Evolutionary conservation across 2,329 filamentous ascomycete species (phyloP).

Genomic region (Aspergillus melleus): DNA sequence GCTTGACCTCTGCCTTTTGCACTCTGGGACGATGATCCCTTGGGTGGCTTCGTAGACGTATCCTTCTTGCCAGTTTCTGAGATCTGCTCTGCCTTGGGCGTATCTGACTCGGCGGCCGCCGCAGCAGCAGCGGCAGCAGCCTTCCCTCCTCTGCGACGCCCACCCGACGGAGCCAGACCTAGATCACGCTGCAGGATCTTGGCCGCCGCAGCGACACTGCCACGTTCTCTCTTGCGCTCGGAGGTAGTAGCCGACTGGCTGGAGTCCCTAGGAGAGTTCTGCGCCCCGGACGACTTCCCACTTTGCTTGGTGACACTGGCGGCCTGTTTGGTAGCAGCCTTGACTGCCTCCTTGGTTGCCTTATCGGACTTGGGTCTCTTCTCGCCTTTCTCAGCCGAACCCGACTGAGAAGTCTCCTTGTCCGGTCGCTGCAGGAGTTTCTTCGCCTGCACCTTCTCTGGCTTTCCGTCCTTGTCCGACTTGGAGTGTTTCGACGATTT

Average conservation of each 20-base stretch:
- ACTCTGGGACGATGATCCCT: slow-evolving; percentile 16
- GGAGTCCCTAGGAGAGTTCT: slow-evolving; percentile 25
- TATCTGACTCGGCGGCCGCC: slow-evolving; percentile 23
- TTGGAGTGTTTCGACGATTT: slow-evolving; percentile 44
- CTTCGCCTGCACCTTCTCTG: slow-evolving; percentile 43
- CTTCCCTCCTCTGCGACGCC: slow-evolving; percentile 43
- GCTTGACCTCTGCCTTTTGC: slow-evolving; percentile 19
- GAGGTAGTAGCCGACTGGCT: slow-evolving; percentile 31
- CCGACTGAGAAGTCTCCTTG: slow-evolving; percentile 29
- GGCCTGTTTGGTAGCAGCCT: slow-evolving; percentile 51
- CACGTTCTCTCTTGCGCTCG: slow-evolving; percentile 56
- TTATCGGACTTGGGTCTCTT: slow-evolving; percentile 54
- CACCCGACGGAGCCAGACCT: slow-evolving; percentile 51
- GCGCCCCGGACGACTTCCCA: slow-evolving; percentile 16
- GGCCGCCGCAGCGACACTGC: slow-evolving; percentile 53
- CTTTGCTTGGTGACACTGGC: slow-evolving; percentile 35
- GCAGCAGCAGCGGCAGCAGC: slow-evolving; percentile 24
- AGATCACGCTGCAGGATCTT: slow-evolving; percentile 64
- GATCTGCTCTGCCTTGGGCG: slow-evolving; percentile 23
- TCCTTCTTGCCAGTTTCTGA: slow-evolving; percentile 29
- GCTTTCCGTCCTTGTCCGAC: slow-evolving; percentile 41
- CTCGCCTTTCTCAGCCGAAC: slow-evolving; percentile 36
- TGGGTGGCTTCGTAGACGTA: slow-evolving; percentile 17
- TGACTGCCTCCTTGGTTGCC: slow-evolving; percentile 61
- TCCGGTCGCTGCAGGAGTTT: slow-evolving; percentile 43